These are phyloP conservation scores for Zarea fungicola DNA, from an alignment of 2,329 filamentous ascomycete species.

Conservation along the genomic window DNA sequence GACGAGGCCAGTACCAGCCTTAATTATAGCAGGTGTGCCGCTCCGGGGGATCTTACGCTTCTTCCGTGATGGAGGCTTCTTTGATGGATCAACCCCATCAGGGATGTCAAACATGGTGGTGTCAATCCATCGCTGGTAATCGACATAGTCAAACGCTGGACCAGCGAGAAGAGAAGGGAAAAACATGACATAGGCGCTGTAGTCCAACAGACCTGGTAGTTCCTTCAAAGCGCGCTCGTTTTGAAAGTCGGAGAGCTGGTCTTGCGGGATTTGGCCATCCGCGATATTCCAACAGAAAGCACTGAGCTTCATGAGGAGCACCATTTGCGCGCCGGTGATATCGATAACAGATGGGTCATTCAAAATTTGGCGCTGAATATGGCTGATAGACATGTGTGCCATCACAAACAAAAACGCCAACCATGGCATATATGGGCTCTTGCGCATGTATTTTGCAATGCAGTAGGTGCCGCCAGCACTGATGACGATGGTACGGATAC, in stretches of 20 bases:
- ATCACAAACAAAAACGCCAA: slow-evolving; percentile 89
- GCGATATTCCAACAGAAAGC: slow-evolving; percentile 98
- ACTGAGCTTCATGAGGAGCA: slow-evolving; percentile 93
- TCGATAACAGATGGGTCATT: slow-evolving; percentile 66
- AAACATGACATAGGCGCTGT: slow-evolving; percentile 86
- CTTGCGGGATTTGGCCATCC: slow-evolving; percentile 75
- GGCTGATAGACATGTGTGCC: slow-evolving; percentile 89
- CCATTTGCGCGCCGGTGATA: slow-evolving; percentile 96
- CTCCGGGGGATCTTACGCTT: slow-evolving; percentile 90
- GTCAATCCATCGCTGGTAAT: slow-evolving; percentile 89
- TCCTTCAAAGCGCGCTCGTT: slow-evolving; percentile 71
- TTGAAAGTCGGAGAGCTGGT: slow-evolving; percentile 80
- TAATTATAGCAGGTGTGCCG: slow-evolving; percentile 75
- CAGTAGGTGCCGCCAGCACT: slow-evolving; percentile 75
- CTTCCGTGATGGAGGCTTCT: slow-evolving; percentile 79
- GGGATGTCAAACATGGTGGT: slow-evolving; percentile 91
- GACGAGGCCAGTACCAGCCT: slow-evolving; percentile 64
- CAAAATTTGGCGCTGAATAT: slow-evolving; percentile 73
- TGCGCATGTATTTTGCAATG: slow-evolving; percentile 74
- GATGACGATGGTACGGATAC: slow-evolving; percentile 71
- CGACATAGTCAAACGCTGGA: slow-evolving; percentile 88
- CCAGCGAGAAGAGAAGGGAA: slow-evolving; percentile 88
- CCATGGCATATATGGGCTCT: slow-evolving; percentile 94
- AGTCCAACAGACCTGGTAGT: slow-evolving; percentile 75
- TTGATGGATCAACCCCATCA: slow-evolving; percentile 72